phyloP scores from a whole-genome alignment of 108 stramenopile genomes.

The Skeletonema marinoi region DNA sequence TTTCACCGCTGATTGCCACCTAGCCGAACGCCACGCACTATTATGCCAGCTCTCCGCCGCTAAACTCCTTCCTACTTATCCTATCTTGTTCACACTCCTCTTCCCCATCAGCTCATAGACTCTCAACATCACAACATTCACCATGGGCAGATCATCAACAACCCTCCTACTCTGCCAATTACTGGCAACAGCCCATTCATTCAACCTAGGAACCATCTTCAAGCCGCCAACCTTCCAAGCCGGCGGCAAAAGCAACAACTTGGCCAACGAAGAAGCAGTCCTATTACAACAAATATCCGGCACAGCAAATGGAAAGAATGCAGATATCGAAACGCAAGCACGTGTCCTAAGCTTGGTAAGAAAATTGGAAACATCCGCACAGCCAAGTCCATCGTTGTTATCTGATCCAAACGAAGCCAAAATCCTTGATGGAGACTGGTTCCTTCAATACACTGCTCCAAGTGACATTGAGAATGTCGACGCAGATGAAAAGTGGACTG shows the following conservation, averaged over 20 bases:
- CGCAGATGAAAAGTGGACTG: constrained; percentile 47
- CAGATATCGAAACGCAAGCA: constrained; percentile 55
- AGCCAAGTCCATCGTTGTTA: constrained; percentile 41
- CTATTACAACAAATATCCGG: constrained; percentile 50
- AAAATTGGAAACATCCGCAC: constrained; percentile 50
- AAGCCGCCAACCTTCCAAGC: background rate
- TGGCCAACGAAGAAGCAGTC: constrained; percentile 40
- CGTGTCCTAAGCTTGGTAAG: constrained; percentile 59
- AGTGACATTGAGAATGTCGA: constrained; percentile 40
- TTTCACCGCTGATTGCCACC: too few species aligned
- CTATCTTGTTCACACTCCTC: too few species aligned
- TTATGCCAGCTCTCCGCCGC: too few species aligned
- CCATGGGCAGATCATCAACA: background rate
- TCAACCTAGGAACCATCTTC: constrained; percentile 7
- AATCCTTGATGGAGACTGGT: constrained; percentile 68
- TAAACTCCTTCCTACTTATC: too few species aligned
- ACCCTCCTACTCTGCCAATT: background rate
- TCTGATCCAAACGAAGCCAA: constrained; percentile 52
- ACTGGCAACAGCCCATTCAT: background rate
- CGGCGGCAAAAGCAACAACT: background rate
- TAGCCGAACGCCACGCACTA: too few species aligned
- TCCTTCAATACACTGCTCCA: constrained; percentile 75
- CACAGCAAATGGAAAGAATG: constrained; percentile 75
- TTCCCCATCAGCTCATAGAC: too few species aligned
- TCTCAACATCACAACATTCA: background rate